These are phyloP conservation scores for Nematocida sp. DNA, from an alignment of 371 early-diverging fungal species.

Conservation along the genomic window DNA sequence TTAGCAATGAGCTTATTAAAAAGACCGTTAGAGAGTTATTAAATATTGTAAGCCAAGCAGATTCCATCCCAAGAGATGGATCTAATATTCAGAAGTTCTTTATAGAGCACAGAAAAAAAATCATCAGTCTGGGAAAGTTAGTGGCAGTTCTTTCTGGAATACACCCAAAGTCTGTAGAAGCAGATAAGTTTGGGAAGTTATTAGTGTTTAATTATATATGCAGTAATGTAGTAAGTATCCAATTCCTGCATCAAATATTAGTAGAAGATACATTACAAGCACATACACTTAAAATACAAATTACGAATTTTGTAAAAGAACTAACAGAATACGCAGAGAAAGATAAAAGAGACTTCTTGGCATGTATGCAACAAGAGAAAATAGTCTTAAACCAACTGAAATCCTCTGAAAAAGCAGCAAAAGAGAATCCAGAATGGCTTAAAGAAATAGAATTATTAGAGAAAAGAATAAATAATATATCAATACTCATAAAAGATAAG, in stretches of 20 bases:
- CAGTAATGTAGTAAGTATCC: slow-evolving; percentile 5
- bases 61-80: neutral
- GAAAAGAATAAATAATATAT: slow-evolving; percentile 29
- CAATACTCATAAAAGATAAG: neutral
- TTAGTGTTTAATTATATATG: slow-evolving; percentile 16
- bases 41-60: neutral
- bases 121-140: slow-evolving; percentile 10
- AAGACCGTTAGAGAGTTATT: slow-evolving; percentile 23
- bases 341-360: slow-evolving; percentile 28
- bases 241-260: slow-evolving; percentile 22
- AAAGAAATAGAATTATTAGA: slow-evolving; percentile 34
- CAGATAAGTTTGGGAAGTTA: slow-evolving; percentile 16
- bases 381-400: slow-evolving; percentile 27
- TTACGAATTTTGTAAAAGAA: slow-evolving; percentile 6
- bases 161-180: slow-evolving; percentile 16
- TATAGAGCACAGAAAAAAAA: slow-evolving; percentile 21
- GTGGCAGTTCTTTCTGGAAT: slow-evolving; percentile 24
- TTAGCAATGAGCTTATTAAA: neutral
- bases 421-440: slow-evolving; percentile 35
- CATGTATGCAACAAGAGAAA: neutral
- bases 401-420: slow-evolving; percentile 45
- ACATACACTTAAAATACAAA: slow-evolving; percentile 5
- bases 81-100: slow-evolving; percentile 16
- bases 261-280: neutral
- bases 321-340: slow-evolving; percentile 5